Base-by-base conservation (phyloP, 75 land plant species). In the Pinus tabuliformis region DNA sequence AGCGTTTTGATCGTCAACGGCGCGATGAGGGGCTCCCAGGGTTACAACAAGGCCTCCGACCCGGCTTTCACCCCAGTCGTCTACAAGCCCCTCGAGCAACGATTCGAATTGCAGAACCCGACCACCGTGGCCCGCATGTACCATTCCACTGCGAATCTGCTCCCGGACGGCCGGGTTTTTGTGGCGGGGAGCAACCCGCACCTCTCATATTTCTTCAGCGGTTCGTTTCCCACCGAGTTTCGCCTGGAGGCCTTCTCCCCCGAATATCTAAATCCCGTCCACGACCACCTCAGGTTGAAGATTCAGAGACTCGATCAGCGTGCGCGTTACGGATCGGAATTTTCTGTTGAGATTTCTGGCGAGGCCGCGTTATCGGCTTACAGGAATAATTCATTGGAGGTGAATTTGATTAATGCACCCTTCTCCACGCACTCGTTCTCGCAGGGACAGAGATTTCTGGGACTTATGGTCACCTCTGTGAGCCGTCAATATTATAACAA, bases 161-260 rank as follows among this genome's bases (percentile, higher is more conserved):
- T 82, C 8, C 49, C 21, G 14, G 78, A 82, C 28, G 83, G 84
- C 6, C 42, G 78, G 42, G 83, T 82, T 30, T 73, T 82, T 3
- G 45, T 82, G 2, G 78, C 83, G 0, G 83, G 84, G 9, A 75
- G 84, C 62, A 82, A 82, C 78, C n/a, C 83, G 1, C 78, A 82
- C 57, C 13, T 58, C 58, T 60, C 57, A 37, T 82, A 81, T 36
- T 73, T 74, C 3, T 84, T 84, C 14, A 14, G 24, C 2, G 80
- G 75, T 7, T 0, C 2, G 15, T 83, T 64, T 33, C 85, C 85
- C 3, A 82, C 85, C 0, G 85, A 84, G 76, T 63, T 82, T 26
- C 54, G 78, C 5, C 15, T 82, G 8, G 83, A 82, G 16, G 84
- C 83, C 57, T 81, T 82, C 62, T 81, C 77, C 16, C 84, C 84